These are phyloP conservation scores for Alternaria atra DNA, from an alignment of 2,329 filamentous ascomycete species.

Conservation along the genomic window DNA sequence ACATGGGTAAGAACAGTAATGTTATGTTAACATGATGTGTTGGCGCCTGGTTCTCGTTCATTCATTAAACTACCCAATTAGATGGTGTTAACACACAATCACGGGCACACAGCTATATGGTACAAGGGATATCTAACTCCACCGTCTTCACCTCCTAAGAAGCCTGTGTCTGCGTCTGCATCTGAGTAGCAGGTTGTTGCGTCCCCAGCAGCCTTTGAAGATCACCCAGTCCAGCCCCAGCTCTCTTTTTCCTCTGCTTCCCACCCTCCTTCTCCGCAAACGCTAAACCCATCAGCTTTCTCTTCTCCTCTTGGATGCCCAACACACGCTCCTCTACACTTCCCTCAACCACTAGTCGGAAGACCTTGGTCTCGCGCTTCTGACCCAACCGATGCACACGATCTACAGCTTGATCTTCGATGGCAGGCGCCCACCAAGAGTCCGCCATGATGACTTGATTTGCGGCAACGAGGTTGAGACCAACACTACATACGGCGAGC, in stretches of 20 bases:
- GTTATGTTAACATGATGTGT: too few relatives aligned
- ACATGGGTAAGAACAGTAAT: too few relatives aligned
- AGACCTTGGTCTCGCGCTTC: conserved; percentile 79
- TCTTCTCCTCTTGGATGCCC: conserved; percentile 79
- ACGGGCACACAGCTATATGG: not conserved
- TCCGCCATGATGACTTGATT: conserved; percentile 86
- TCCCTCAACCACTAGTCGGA: conserved; percentile 80
- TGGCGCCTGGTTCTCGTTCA: not conserved
- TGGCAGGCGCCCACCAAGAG: conserved; percentile 89
- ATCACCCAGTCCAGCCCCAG: conserved; percentile 57
- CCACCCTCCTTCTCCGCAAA: conserved; percentile 76
- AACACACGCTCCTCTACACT: conserved; percentile 84
- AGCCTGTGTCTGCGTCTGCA: not conserved
- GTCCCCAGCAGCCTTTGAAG: conserved; percentile 53
- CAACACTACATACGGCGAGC: conserved; percentile 82
- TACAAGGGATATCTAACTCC: not conserved
- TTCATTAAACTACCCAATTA: not conserved
- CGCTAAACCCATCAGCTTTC: conserved; percentile 77
- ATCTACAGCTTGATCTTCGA: conserved; percentile 91
- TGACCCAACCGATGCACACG: conserved; percentile 88
- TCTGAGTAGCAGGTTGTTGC: conserved; percentile 12
- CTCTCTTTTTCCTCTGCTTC: conserved; percentile 56
- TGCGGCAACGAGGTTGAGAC: conserved; percentile 84
- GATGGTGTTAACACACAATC: not conserved
- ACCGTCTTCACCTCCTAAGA: not conserved